Percentiles rank a stretch among this genome's conserved stretches.
phyloP scores from a whole-genome alignment of 257 asterid species.

The Gynochthodes officinalis region DNA sequence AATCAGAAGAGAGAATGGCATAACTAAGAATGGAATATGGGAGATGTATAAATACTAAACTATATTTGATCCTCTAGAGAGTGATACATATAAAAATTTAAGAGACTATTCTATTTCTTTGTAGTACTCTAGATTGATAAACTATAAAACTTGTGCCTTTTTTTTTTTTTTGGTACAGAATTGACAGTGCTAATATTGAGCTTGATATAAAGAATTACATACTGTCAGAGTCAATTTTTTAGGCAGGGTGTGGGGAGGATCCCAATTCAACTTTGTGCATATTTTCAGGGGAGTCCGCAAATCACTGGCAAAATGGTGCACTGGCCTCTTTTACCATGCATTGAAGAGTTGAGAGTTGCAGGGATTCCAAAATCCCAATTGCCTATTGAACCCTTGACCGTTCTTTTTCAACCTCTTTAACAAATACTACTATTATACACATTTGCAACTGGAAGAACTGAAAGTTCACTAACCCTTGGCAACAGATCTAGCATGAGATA shows the following conservation, averaged over 20 bases:
- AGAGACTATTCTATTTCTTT: too few species aligned
- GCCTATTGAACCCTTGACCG: neutral
- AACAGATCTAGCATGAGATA: conserved; percentile 37
- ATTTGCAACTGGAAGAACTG: neutral
- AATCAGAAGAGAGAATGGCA: too few species aligned
- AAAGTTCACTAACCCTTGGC: conserved; percentile 13
- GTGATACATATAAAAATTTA: too few species aligned
- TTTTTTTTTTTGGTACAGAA: neutral
- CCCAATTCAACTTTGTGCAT: conserved; percentile 14
- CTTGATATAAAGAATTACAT: conserved; percentile 17
- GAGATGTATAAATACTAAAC: too few species aligned
- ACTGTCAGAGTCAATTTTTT: neutral
- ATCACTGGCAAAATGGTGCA: neutral
- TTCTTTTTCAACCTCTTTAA: neutral
- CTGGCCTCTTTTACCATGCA: neutral
- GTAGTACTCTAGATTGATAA: conserved; percentile 3
- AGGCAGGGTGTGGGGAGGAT: neutral
- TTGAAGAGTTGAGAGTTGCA: too few species aligned
- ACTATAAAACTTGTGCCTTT: neutral
- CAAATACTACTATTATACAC: neutral
- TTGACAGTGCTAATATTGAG: neutral
- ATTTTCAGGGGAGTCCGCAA: neutral
- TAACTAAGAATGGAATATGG: too few species aligned
- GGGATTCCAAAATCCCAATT: neutral
- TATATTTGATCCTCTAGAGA: too few species aligned